Percentiles rank a stretch among this genome's conserved stretches.
These are phyloP conservation scores for Podila epigama DNA, from an alignment of 192 early-diverging fungal genomes.

Conservation along the genomic window DNA sequence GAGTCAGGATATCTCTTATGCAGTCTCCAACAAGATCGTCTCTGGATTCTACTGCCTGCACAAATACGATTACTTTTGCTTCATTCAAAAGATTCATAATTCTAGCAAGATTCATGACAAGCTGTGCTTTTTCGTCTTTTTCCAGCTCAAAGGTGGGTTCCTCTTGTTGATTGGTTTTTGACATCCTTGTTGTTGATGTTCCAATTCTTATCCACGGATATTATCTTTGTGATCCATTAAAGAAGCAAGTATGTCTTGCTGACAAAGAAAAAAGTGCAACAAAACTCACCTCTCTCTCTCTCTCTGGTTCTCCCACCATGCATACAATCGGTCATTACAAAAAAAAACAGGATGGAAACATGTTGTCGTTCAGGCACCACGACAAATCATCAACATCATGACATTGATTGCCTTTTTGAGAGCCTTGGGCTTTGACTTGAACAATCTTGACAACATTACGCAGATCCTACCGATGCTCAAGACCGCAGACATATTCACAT, in stretches of 20 bases:
- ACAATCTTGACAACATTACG: constrained; percentile 6
- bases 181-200: too few species aligned
- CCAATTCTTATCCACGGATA: too few species aligned
- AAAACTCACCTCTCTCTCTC: too few species aligned
- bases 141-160: constrained; percentile 71
- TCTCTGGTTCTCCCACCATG: not conserved
- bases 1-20: constrained; percentile 75
- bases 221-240: too few species aligned
- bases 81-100: constrained; percentile 74
- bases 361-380: constrained; percentile 76
- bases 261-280: too few species aligned
- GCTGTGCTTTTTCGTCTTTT: constrained; percentile 82
- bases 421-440: constrained; percentile 3
- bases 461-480: constrained; percentile 7
- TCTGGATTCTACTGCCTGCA: constrained; percentile 73
- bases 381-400: constrained; percentile 70
- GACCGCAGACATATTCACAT: constrained; percentile 10
- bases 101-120: constrained; percentile 66
- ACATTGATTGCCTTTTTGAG: constrained; percentile 52
- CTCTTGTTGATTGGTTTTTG: not conserved
- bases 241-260: too few species aligned
- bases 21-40: constrained; percentile 72
- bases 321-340: not conserved
- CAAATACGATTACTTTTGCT: constrained; percentile 81
- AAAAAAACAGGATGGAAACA: constrained; percentile 75